phyloP scores from a whole-genome alignment of 345 rosid species.

The Geranium rotundifolium region DNA sequence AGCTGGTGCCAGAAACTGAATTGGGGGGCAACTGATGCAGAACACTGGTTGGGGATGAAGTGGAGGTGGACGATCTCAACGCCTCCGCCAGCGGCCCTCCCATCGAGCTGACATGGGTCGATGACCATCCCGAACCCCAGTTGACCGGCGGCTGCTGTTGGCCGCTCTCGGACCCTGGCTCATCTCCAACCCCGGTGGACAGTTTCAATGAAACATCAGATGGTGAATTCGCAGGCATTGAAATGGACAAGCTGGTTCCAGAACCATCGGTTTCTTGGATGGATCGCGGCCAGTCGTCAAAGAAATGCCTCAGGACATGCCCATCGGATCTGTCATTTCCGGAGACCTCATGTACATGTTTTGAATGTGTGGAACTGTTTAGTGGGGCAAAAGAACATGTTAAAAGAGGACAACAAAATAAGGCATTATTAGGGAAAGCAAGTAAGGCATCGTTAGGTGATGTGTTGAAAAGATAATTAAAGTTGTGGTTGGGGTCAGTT shows the following conservation, averaged over 20 bases:
- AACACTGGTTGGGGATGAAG: conserved; percentile 68
- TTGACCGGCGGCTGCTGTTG: conserved; percentile 41
- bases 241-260: conserved; percentile 55
- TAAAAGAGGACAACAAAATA: background rate
- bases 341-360: conserved; percentile 28
- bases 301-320: conserved; percentile 63
- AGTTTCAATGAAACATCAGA: conserved; percentile 79
- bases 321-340: conserved; percentile 31
- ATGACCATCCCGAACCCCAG: conserved; percentile 43
- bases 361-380: conserved; percentile 35
- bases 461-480: conserved; percentile 8
- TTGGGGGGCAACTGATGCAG: conserved; percentile 50
- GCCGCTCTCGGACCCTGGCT: conserved; percentile 12
- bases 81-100: conserved; percentile 94
- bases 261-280: conserved; percentile 27
- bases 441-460: background rate
- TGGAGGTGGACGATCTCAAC: conserved; percentile 46
- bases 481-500: conserved; percentile 44
- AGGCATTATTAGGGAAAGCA: background rate
- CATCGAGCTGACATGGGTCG: conserved; percentile 45
- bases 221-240: conserved; percentile 55
- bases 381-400: conserved; percentile 11
- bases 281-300: conserved; percentile 82
- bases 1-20: conserved; percentile 21
- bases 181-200: conserved; percentile 53